These are phyloP conservation scores for Paecilomyces variotii DNA, from an alignment of 2,329 filamentous ascomycete genomes.

Conservation along the genomic window DNA sequence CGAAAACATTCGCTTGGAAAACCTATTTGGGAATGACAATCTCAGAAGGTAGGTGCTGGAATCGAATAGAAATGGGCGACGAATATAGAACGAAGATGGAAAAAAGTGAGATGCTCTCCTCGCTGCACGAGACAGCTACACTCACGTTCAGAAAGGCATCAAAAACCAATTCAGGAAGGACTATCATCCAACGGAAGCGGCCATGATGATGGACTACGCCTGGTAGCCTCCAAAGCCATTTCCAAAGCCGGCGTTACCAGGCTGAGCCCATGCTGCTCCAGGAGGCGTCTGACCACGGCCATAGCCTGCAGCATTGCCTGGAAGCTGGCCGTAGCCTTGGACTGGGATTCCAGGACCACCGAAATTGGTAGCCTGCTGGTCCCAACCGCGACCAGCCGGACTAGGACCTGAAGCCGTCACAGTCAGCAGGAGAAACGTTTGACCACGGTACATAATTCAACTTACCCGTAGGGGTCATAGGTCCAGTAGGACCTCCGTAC, in stretches of 20 bases:
- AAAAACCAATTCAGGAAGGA: not conserved
- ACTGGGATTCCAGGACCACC: constrained; percentile 35
- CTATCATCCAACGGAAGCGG: not conserved
- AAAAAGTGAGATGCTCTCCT: constrained; percentile 8
- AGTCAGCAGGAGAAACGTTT: constrained; percentile 34
- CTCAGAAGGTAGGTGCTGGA: constrained; percentile 12
- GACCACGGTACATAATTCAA: constrained; percentile 1
- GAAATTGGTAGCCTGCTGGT: constrained; percentile 48
- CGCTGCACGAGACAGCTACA: constrained; percentile 7
- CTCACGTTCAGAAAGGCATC: not conserved
- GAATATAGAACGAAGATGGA: constrained; percentile 6
- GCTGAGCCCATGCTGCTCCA: constrained; percentile 46
- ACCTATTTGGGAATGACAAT: constrained; percentile 24
- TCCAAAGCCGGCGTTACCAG: constrained; percentile 40
- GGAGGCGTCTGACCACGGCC: constrained; percentile 61
- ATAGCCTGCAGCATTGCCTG: constrained; percentile 73
- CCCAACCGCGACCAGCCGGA: constrained; percentile 49
- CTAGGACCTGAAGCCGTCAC: constrained; percentile 39
- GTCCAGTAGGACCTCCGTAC: constrained; percentile 64
- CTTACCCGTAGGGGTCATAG: constrained; percentile 54
- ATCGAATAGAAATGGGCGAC: constrained; percentile 14
- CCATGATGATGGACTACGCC: constrained; percentile 34
- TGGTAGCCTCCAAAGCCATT: constrained; percentile 56
- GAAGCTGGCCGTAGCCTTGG: constrained; percentile 53
- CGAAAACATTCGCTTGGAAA: constrained; percentile 26